Percentiles rank a stretch among this genome's conserved stretches.
Conservation (phyloP, 352 stramenopile genomes). For the Globisporangium cederbergense region DNA sequence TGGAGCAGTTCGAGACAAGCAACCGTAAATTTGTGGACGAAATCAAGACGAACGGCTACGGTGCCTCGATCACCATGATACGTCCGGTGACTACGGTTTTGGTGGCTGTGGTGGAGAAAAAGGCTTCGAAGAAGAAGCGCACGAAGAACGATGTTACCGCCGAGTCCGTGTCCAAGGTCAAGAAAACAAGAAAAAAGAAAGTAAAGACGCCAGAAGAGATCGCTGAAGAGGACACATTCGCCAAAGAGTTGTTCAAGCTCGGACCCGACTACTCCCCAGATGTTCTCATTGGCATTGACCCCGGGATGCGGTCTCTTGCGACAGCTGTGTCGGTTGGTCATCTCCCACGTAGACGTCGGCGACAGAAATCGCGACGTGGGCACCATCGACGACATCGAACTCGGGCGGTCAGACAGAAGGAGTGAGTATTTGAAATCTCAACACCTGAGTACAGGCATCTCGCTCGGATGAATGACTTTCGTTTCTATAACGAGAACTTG, state of each 20-base stretch:
- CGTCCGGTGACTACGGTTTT: not conserved
- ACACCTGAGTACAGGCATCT: not conserved
- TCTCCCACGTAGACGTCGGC: not conserved
- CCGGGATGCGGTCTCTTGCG: not conserved
- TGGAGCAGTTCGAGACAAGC: too few species aligned
- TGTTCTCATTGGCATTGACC: not conserved
- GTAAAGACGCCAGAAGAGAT: not conserved
- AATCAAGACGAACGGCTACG: not conserved
- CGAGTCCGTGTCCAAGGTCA: not conserved
- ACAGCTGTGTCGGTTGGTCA: not conserved
- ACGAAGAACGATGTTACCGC: not conserved
- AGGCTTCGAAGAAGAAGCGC: not conserved
- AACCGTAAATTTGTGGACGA: too few species aligned
- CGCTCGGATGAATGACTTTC: not conserved
- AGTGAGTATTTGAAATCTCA: not conserved
- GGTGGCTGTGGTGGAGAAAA: not conserved
- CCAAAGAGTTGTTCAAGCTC: not conserved
- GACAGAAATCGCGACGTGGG: not conserved
- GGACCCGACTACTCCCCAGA: not conserved
- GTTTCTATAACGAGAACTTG: not conserved
- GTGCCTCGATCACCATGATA: not conserved
- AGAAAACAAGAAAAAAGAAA: not conserved
- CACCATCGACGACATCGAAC: not conserved
- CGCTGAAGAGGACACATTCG: not conserved
- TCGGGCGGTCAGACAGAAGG: not conserved